phyloP scores from a whole-genome alignment of 176 grass and related monocot genomes.

The Carex pumila region DNA sequence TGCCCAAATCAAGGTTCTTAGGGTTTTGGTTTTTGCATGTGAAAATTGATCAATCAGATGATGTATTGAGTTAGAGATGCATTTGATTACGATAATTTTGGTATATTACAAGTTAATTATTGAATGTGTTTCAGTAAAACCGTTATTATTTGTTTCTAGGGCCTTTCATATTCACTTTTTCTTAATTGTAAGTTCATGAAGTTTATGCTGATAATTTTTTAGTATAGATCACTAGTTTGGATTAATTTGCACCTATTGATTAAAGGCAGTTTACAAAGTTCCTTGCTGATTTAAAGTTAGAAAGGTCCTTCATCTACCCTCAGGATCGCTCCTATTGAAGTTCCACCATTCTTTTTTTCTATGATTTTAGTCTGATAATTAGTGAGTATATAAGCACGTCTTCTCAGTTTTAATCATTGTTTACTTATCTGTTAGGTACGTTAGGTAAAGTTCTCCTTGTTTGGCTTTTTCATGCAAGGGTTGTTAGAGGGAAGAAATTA shows the following conservation, averaged over 20 bases:
- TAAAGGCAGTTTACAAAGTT: neutral
- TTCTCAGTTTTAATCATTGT: slow-evolving; percentile 1
- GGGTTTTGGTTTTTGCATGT: slow-evolving; percentile 1
- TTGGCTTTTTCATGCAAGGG: neutral
- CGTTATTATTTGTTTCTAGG: neutral
- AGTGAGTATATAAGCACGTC: neutral
- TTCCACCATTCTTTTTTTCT: neutral
- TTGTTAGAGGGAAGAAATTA: slow-evolving; percentile 7
- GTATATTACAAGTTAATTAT: neutral
- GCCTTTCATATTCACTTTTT: neutral
- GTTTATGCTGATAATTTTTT: neutral
- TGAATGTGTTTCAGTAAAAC: neutral
- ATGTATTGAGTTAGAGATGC: neutral
- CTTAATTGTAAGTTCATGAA: neutral
- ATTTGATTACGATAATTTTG: neutral
- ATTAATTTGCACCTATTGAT: neutral
- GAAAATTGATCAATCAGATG: neutral
- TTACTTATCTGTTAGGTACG: slow-evolving; percentile 17
- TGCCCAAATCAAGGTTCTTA: neutral
- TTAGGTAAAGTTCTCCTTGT: slow-evolving; percentile 23
- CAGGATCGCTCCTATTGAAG: neutral
- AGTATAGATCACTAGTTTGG: neutral
- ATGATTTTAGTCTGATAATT: slow-evolving; percentile 4
- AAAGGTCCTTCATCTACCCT: neutral
- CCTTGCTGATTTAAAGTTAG: neutral